A percentile compares a stretch with the other conserved stretches of the same genome.
phyloP scores from a whole-genome alignment of 2,329 filamentous ascomycete species.

The Phoma herbarum region DNA sequence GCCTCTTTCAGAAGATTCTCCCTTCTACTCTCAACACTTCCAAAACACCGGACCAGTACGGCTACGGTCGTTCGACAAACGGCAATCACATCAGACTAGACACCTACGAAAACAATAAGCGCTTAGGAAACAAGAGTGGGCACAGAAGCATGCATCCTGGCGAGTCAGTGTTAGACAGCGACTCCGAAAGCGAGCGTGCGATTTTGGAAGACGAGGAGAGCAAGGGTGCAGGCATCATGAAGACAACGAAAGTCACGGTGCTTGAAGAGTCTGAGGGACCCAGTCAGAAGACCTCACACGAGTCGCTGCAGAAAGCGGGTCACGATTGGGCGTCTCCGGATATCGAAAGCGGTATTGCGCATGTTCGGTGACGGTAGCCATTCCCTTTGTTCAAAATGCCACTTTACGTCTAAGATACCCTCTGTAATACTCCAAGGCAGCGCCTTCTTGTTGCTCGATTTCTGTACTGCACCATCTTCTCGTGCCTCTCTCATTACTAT shows the following conservation, averaged over 20 bases:
- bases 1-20: slow-evolving; percentile 28
- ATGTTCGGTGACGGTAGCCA: slow-evolving; percentile 1
- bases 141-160: slow-evolving; percentile 20
- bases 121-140: neutral
- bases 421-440: neutral
- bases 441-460: neutral
- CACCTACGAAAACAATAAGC: slow-evolving; percentile 22
- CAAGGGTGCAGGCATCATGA: slow-evolving; percentile 33
- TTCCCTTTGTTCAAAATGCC: slow-evolving; percentile 1
- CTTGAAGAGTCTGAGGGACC: slow-evolving; percentile 17
- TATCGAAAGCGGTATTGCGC: slow-evolving; percentile 9
- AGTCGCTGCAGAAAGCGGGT: slow-evolving; percentile 18
- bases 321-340: slow-evolving; percentile 22
- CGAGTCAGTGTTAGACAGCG: slow-evolving; percentile 35
- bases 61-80: slow-evolving; percentile 23
- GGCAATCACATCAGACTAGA: slow-evolving; percentile 24
- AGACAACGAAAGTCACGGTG: slow-evolving; percentile 37
- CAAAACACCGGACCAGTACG: slow-evolving; percentile 21
- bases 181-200: slow-evolving; percentile 40
- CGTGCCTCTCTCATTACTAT: neutral
- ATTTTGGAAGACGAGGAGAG: slow-evolving; percentile 36
- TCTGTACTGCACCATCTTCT: neutral
- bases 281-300: slow-evolving; percentile 8
- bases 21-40: slow-evolving; percentile 23
- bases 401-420: neutral